Evolutionary conservation across 1,139 yeast species (phyloP).

Genomic region (Meyerozyma athensensis): DNA sequence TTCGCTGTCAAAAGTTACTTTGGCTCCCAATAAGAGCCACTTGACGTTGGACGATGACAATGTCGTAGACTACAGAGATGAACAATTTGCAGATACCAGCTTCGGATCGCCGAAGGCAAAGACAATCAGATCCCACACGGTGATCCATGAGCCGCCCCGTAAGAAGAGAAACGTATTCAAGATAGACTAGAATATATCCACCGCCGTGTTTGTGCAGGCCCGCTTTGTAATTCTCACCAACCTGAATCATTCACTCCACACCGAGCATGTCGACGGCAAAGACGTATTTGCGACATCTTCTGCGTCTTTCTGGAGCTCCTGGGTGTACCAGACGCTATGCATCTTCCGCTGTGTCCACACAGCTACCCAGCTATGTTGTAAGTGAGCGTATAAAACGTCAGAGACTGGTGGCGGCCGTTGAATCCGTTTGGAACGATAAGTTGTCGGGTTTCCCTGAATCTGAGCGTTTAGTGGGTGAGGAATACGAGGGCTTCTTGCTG

Average conservation of each 20-base stretch:
- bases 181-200: conserved; percentile 1
- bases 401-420: neutral
- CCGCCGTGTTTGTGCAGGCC: neutral
- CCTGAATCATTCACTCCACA: neutral
- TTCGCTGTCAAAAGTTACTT: neutral
- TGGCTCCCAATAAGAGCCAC: conserved; percentile 2
- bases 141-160: neutral
- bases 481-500: conserved; percentile 1
- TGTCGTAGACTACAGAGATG: conserved; percentile 4
- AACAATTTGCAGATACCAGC: conserved; percentile 3
- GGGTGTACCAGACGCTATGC: neutral
- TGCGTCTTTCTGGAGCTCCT: neutral
- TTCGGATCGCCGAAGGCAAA: conserved; percentile 1
- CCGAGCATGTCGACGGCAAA: conserved; percentile 1
- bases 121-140: neutral
- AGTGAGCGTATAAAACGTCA: neutral
- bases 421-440: conserved; percentile 2
- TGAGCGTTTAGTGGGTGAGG: neutral
- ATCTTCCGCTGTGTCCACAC: neutral
- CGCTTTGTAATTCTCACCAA: conserved; percentile 2
- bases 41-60: conserved; percentile 3
- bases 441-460: conserved; percentile 8
- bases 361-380: neutral
- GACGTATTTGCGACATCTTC: neutral
- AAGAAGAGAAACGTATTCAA: conserved; percentile 4